Evolutionary conservation across 768 basidiomycete genomes (phyloP).

Genomic region (Boletus eberwhitei): DNA sequence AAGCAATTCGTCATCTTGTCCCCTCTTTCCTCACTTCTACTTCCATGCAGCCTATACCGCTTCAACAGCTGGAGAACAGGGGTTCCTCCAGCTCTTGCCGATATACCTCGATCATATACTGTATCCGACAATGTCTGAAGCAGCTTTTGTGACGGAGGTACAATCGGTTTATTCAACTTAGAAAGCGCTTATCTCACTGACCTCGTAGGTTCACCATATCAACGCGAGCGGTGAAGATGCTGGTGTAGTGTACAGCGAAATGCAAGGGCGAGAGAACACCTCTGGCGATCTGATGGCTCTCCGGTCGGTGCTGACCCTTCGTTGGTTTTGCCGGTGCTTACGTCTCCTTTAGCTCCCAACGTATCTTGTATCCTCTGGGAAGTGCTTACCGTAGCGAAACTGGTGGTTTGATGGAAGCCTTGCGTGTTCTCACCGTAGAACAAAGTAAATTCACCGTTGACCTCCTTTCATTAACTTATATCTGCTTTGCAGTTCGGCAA

Average conservation of each 20-base stretch:
- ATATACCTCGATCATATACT: constrained; percentile 96
- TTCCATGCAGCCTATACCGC: constrained; percentile 73
- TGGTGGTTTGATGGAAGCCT: constrained; percentile 90
- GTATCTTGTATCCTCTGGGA: constrained; percentile 70
- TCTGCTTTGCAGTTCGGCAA: constrained; percentile 60
- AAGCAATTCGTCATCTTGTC: not conserved
- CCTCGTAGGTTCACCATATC: constrained; percentile 85
- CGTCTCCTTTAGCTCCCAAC: constrained; percentile 56
- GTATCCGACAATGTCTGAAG: constrained; percentile 90
- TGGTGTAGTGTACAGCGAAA: constrained; percentile 95
- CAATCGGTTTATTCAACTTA: not conserved
- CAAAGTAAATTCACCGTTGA: constrained; percentile 58
- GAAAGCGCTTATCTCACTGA: constrained; percentile 1
- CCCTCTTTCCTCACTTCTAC: not conserved
- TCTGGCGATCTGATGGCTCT: constrained; percentile 88
- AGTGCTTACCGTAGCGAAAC: constrained; percentile 97
- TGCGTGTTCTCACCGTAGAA: constrained; percentile 80
- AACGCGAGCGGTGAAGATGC: constrained; percentile 87
- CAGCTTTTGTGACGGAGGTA: constrained; percentile 72
- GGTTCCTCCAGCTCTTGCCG: constrained; percentile 79
- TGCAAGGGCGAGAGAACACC: constrained; percentile 95
- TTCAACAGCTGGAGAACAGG: constrained; percentile 91
- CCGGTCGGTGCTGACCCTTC: constrained; percentile 44
- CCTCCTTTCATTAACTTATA: constrained; percentile 14
- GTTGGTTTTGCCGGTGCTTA: constrained; percentile 1